Evolutionary conservation across 345 rosid genomes (phyloP), one percentile per base, ranked within the genome.

Genomic region (Lepidium aucheri): DNA sequence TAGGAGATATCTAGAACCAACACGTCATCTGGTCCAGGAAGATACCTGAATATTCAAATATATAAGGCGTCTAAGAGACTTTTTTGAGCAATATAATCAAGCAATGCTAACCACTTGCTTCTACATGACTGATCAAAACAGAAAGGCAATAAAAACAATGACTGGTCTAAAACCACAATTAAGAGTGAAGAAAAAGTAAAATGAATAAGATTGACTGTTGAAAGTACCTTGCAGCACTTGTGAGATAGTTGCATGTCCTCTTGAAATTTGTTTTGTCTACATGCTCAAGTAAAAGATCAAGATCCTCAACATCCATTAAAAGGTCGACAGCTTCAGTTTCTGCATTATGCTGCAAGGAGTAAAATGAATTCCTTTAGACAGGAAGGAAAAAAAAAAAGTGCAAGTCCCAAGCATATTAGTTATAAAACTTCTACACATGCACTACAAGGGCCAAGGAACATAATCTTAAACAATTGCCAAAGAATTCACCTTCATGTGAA

Each of bases 291-390:
- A 90, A 77, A 61, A 83, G 85, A 70, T 88, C 88, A 78, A 95
- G 96, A 81, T 91, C 96, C 73, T 91, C 99, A 78, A 91, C 97
- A 86, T 94, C 99, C 95, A 94, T 94, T 60, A 94, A 70, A 50
- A 94, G 86, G 81, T 94, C 96, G 73, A 94, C 93, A 69, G 97
- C 99, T 78, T 94, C 99, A 9, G 97, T 92, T 82, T 94, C 97
- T 58, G 96, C 96, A 79, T 94, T 94, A 76, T 94, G 96, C 97
- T 94, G 86, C 72, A 75, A 32, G 15, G 39, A 61, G 38, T 9
- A 61, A 46, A 60, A 38, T 39, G 30, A 13, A 53, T 45, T 61
- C 9, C 5, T 17, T 67, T 3, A 73, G 46, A 67, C 3, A 44
- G 3, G 47, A 22, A 35, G 60, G 54, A 8, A 8, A 69, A 40